phyloP scores from a whole-genome alignment of 2,329 filamentous ascomycete species.

The Plenodomus biglobosus region DNA sequence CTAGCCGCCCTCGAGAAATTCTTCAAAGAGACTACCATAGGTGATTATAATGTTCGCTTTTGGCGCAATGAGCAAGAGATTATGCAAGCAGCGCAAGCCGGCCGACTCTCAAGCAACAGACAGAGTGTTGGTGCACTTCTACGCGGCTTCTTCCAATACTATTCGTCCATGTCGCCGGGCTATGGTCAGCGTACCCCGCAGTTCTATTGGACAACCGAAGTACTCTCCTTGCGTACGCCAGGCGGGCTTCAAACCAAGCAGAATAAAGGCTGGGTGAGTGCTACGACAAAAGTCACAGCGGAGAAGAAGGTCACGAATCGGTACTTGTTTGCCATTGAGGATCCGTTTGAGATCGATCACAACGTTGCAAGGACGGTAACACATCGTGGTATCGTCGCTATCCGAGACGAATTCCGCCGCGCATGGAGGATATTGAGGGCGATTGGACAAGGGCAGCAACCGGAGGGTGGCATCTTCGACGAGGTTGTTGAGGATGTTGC shows the following conservation, averaged over 20 bases:
- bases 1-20: conserved; percentile 38
- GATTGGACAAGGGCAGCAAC: conserved; percentile 25
- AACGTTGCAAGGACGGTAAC: conserved; percentile 88
- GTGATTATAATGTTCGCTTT: conserved; percentile 73
- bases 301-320: conserved; percentile 73
- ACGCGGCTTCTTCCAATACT: conserved; percentile 87
- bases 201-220: conserved; percentile 80
- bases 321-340: conserved; percentile 87
- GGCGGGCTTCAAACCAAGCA: conserved; percentile 73
- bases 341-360: conserved; percentile 85
- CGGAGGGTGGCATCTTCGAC: conserved; percentile 42
- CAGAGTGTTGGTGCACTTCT: conserved; percentile 72
- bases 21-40: conserved; percentile 51
- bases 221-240: conserved; percentile 72
- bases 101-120: conserved; percentile 66
- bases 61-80: conserved; percentile 76
- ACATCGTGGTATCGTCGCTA: conserved; percentile 76
- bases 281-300: conserved; percentile 66
- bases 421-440: conserved; percentile 65
- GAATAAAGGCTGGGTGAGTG: conserved; percentile 83
- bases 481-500: conserved; percentile 30
- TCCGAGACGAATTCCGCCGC: conserved; percentile 80
- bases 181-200: conserved; percentile 48
- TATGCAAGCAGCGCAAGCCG: conserved; percentile 57
- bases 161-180: conserved; percentile 58